Base-by-base conservation (phyloP, 495 filamentous ascomycete species). In the Aspergillus baeticus region DNA sequence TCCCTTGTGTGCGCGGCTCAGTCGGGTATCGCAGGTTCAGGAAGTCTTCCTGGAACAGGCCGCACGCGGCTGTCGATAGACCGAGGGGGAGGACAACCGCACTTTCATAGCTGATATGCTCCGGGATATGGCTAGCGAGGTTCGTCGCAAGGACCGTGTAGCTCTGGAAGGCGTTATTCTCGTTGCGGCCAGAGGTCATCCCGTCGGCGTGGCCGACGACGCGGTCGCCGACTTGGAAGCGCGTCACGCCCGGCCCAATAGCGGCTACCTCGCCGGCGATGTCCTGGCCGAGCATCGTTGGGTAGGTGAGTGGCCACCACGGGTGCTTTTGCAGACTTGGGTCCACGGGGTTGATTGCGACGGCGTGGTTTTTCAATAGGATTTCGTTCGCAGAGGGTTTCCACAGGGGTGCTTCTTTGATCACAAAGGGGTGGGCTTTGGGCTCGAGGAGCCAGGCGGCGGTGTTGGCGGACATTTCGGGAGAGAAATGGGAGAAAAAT, bases 51-150 rank as follows among this genome's bases (percentile, higher is more conserved):
- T 77, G 71, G 59, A 81, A 88, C 1, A 89, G 63, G 2, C 75
- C 81, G 13, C 60, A 65, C 1, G 79, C 72, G 0, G 84, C 82
- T 0, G 85, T 87, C 2, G 77, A 78, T 2, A 69, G 10, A 0
- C 63, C 74, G 11, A 82, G 65, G 0, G 79, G 78, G 0, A 84
- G 43, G 0, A 82, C 79, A 7, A 60, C 67, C 3, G 62, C 62
- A 1, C 38, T 8, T 21, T 63, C 55, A 47, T 83, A 64, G 2
- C 51, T 11, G 10, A 64, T 6, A 5, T 26, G n/a, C 6, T 47
- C 49, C 6, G 62, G 62, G 15, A 64, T 36, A 21, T 36, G 18
- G 26, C 31, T 43, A 13, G 52, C 52, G 41, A 61, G 37, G 29
- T 56, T 52, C 5, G 22, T 39, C 22, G 21, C 57, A 6, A 72